Evolutionary conservation across 768 basidiomycete species (phyloP).

Genomic region (Suillus cothurnatus): DNA sequence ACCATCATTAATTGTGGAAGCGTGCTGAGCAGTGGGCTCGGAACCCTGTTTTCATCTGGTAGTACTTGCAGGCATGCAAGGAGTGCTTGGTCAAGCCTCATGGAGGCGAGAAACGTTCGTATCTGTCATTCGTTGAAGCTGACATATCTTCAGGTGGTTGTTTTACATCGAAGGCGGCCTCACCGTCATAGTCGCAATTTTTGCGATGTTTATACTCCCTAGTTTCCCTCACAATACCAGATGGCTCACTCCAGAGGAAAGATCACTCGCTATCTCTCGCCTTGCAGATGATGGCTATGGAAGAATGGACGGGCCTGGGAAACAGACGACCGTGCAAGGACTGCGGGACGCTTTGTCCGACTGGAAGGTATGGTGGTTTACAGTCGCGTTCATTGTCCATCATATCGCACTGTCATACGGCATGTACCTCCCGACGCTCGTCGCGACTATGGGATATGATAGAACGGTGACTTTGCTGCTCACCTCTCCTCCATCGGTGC

Average conservation of each 20-base stretch:
- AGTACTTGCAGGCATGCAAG: conserved; percentile 45
- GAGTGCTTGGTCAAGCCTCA: conserved; percentile 37
- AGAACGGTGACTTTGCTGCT: conserved; percentile 43
- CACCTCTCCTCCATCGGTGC: conserved; percentile 41
- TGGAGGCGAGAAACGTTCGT: conserved; percentile 37
- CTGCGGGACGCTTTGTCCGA: conserved; percentile 41
- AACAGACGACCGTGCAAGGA: conserved; percentile 26
- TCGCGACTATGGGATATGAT: conserved; percentile 33
- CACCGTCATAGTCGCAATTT: conserved; percentile 37
- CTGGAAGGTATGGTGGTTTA: conserved; percentile 45
- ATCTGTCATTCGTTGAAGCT: not conserved
- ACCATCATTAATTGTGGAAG: conserved; percentile 40
- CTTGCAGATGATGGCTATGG: conserved; percentile 32
- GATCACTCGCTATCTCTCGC: conserved; percentile 32
- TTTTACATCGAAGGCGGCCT: conserved; percentile 34
- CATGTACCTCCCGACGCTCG: conserved; percentile 23
- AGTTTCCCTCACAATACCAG: conserved; percentile 37
- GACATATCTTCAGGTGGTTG: conserved; percentile 16
- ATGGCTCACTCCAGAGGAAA: conserved; percentile 34
- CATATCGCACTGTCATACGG: conserved; percentile 22
- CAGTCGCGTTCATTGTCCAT: conserved; percentile 16
- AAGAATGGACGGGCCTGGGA: not conserved
- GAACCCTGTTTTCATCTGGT: conserved; percentile 45
- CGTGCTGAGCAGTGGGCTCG: conserved; percentile 47
- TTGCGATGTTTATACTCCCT: conserved; percentile 37